Evolutionary conservation across 192 early-diverging fungal genomes (phyloP).

Genomic region (Rhizophagus sp.): DNA sequence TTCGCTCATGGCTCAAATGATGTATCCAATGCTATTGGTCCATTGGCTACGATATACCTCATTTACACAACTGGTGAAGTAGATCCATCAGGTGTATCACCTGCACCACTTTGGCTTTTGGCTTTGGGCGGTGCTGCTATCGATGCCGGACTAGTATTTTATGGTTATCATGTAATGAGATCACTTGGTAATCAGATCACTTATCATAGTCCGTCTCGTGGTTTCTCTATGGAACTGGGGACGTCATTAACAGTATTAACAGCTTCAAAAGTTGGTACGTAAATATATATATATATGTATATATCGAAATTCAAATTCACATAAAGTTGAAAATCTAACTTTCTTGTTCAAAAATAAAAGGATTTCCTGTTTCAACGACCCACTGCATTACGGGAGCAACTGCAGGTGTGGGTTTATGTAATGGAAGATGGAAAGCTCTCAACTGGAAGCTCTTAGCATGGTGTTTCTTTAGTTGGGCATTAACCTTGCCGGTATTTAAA

Average conservation of each 20-base stretch:
- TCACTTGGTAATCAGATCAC: constrained; percentile 83
- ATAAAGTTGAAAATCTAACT: too few relatives aligned
- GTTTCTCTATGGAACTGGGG: constrained; percentile 78
- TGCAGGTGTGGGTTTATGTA: constrained; percentile 70
- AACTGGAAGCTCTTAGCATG: constrained; percentile 78
- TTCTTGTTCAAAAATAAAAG: constrained; percentile 6
- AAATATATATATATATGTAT: too few relatives aligned
- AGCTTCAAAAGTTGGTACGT: constrained; percentile 62
- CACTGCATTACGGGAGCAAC: constrained; percentile 86
- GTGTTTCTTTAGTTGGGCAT: constrained; percentile 66
- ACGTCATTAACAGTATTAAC: constrained; percentile 82
- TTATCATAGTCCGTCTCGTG: constrained; percentile 79
- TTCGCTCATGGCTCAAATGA: constrained; percentile 89
- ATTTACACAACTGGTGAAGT: constrained; percentile 58
- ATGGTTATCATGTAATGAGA: constrained; percentile 78
- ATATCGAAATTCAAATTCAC: too few relatives aligned
- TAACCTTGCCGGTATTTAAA: too few relatives aligned
- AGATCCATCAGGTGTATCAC: constrained; percentile 37
- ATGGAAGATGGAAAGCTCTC: constrained; percentile 57
- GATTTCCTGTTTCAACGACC: constrained; percentile 86
- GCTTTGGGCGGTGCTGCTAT: constrained; percentile 74
- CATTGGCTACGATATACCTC: constrained; percentile 69
- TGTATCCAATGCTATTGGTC: constrained; percentile 85
- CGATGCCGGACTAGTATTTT: constrained; percentile 71
- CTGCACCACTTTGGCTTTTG: constrained; percentile 76